Evolutionary conservation across 176 grass and related monocot species (phyloP).

Genomic region (Musa acuminata): DNA sequence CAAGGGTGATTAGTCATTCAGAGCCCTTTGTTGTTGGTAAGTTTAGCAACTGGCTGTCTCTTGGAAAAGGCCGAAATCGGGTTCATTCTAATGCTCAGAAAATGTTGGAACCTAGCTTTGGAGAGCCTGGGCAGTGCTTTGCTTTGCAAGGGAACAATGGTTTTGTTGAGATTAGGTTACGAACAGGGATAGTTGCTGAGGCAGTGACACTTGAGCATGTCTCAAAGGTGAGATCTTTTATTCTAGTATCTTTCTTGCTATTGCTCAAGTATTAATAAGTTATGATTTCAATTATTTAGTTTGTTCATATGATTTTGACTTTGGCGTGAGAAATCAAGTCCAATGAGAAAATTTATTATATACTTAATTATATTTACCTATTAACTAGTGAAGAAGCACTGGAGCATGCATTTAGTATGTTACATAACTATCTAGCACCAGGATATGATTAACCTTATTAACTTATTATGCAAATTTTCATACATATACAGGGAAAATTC

Average conservation of each 20-base stretch:
- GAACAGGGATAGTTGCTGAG: constrained; percentile 46
- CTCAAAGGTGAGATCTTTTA: constrained; percentile 45
- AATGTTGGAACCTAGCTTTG: constrained; percentile 87
- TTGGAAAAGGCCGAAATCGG: constrained; percentile 3
- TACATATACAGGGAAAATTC: neutral
- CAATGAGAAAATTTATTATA: neutral
- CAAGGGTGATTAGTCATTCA: constrained; percentile 54
- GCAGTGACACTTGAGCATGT: constrained; percentile 87
- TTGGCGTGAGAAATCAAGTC: neutral
- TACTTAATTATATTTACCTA: neutral
- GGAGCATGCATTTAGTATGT: neutral
- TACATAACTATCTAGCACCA: neutral
- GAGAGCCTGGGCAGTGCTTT: constrained; percentile 90
- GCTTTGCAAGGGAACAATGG: constrained; percentile 61
- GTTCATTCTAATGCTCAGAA: constrained; percentile 37
- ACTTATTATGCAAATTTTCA: neutral
- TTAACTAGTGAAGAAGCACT: neutral
- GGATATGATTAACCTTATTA: neutral
- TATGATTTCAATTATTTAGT: too few species aligned
- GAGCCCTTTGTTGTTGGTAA: constrained; percentile 33
- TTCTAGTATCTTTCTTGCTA: neutral
- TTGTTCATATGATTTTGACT: too few species aligned
- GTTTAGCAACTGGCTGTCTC: constrained; percentile 9
- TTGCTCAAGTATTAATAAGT: neutral
- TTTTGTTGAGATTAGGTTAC: constrained; percentile 70